Conservation (phyloP, 1,139 yeast species). For the Nakaseomyces bracarensis region DNA sequence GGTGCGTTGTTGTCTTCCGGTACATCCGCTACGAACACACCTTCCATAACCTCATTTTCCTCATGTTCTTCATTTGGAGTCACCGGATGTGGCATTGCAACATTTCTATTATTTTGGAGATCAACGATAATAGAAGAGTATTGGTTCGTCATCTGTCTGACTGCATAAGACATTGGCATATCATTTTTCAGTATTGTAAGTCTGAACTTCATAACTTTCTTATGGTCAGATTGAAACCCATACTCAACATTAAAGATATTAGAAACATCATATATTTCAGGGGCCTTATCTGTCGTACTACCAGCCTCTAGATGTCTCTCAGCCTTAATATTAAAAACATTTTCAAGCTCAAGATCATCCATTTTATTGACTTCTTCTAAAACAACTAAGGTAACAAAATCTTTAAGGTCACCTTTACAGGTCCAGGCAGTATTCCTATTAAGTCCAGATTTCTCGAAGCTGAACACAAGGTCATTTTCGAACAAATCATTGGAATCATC, state of each 20-base stretch:
- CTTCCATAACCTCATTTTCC: slow-evolving; percentile 1
- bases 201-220: slow-evolving; percentile 16
- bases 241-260: slow-evolving; percentile 15
- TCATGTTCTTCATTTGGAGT: neutral
- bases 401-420: slow-evolving; percentile 22
- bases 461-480: slow-evolving; percentile 12
- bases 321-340: slow-evolving; percentile 20
- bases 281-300: slow-evolving; percentile 8
- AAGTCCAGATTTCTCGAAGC: slow-evolving; percentile 28
- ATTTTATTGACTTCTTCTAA: slow-evolving; percentile 20
- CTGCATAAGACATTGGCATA: slow-evolving; percentile 15
- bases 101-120: slow-evolving; percentile 14
- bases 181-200: slow-evolving; percentile 18
- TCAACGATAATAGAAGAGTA: slow-evolving; percentile 18
- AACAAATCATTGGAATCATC: slow-evolving; percentile 1
- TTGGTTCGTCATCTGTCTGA: slow-evolving; percentile 13
- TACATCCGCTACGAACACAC: neutral
- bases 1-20: neutral
- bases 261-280: slow-evolving; percentile 21
- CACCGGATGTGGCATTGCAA: slow-evolving; percentile 5
- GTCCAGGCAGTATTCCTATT: slow-evolving; percentile 28
- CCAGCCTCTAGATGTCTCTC: slow-evolving; percentile 8
- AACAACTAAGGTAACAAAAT: slow-evolving; percentile 21
- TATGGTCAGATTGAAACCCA: slow-evolving; percentile 9
- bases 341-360: slow-evolving; percentile 22